Evolutionary conservation across 2,329 filamentous ascomycete species (phyloP), one percentile per base, ranked within the genome.

Genomic region (Fusarium algeriense): DNA sequence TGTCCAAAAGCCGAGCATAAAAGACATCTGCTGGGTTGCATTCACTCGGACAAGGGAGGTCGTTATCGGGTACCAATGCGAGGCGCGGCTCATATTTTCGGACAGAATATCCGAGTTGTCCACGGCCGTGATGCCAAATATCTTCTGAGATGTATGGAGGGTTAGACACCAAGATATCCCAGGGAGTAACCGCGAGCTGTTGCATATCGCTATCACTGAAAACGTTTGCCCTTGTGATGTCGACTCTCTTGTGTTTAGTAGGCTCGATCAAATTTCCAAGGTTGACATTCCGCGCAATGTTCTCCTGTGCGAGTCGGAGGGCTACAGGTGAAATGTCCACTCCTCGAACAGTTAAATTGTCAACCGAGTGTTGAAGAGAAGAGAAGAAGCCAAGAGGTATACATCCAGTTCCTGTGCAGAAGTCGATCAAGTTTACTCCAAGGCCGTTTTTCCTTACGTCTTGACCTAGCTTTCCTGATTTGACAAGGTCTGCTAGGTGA

Each of bases 391-490:
- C 87, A 12, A 98, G 86, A 0, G 94, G 88, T 69, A 98, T 97
- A 81, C 95, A 98, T 7, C 96, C 96, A 8, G 93, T 93, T 13
- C 96, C 96, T 0, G 94, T 95, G 80, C 96, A 98, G 34, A 98
- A 85, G 80, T 99, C 96, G 12, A 98, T 80, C 43, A 98, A 84
- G 15, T 85, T 87, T 15, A 97, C 74, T 19, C 76, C 67, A 73
- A 61, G 43, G 11, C 61, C 40, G 6, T 37, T 26, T 20, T 48
- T 37, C 15, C 73, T 69, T 43, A 58, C n/a, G 10, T 43, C 40
- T 20, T 46, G 48, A n/a, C 60, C 57, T 43, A 70, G 50, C 30
- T 54, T 32, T 17, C 64, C 69, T 11, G 68, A 71, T 55, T 78
- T 78, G 66, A 89, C 78, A 23, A 86, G 69, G 8, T 81, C 77